Base-by-base conservation (phyloP, 345 rosid genomes). In the Cardamine chenopodiifolia region DNA sequence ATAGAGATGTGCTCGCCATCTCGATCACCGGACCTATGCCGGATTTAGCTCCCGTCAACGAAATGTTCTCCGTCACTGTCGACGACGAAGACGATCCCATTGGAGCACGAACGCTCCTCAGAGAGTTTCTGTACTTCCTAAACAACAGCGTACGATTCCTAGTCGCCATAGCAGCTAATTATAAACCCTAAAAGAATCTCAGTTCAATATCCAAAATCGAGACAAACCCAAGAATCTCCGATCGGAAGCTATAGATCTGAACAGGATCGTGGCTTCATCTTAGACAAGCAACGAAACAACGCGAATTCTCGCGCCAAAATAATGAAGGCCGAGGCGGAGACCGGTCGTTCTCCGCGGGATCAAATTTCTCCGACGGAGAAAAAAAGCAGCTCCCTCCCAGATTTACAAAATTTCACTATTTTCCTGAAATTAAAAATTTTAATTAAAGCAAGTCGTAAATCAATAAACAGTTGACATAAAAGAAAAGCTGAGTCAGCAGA, bases 61-160 rank as follows among this genome's bases (percentile, higher is more conserved):
- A 42, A 57, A 35, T 56, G 25, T n/a, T 57, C 37, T 12, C 73
- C 50, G 79, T 35, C 42, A 50, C 28, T 58, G 82, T 28, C 29
- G 71, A 50, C 20, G 80, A 75, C 32, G 81, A n/a, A 22, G 86
- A 82, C 23, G 82, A 82, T 70, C 81, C 67, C 55, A 83, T 9
- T 44, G 97, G 92, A 60, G 77, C 81, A 54, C 93, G 86, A n/a
- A 90, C 97, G 83, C 92, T 86, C 84, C 92, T 90, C 86, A 92
- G 83, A 59, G 97, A 87, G 77, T 88, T 97, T 73, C 97, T 85
- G 54, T 96, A 88, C 82, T 86, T 90, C 75, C 79, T 85, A 59
- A 76, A 96, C 75, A 88, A 17, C 73, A 80, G 52, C 48, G 99
- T 89, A 62, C 93, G 85, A 48, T 90, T 96, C 80, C 98, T 85